Percentiles rank a stretch among this genome's conserved stretches.
These are phyloP conservation scores for Chytriomyces sp. DNA, from an alignment of 192 early-diverging fungal genomes.

Conservation along the genomic window DNA sequence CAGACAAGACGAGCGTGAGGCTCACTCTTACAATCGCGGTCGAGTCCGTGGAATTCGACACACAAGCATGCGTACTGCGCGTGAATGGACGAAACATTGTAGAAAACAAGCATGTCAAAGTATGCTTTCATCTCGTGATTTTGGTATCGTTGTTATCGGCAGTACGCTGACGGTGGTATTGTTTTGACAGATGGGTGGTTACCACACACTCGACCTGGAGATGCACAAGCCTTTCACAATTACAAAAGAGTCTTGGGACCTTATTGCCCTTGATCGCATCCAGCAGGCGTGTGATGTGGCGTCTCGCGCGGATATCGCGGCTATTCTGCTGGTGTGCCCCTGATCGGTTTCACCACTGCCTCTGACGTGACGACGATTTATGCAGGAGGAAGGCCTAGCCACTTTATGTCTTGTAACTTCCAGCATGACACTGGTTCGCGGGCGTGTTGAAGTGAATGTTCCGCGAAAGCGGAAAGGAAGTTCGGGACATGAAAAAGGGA, in stretches of 20 bases:
- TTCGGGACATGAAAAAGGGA: constrained; percentile 80
- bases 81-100: constrained; percentile 84
- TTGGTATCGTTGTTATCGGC: not conserved
- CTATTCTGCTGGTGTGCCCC: constrained; percentile 75
- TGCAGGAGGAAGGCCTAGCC: constrained; percentile 71
- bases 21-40: constrained; percentile 83
- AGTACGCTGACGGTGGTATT: not conserved
- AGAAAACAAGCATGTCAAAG: constrained; percentile 91
- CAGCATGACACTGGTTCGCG: constrained; percentile 94
- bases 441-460: constrained; percentile 86
- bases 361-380: too few species aligned
- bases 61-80: constrained; percentile 78
- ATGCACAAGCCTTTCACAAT: constrained; percentile 69
- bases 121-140: constrained; percentile 31
- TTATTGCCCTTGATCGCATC: constrained; percentile 87
- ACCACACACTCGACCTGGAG: constrained; percentile 88
- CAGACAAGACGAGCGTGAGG: constrained; percentile 77
- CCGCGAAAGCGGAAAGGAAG: constrained; percentile 90
- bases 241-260: constrained; percentile 89
- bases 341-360: too few species aligned
- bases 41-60: constrained; percentile 88
- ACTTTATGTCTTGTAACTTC: constrained; percentile 92
- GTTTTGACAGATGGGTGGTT: constrained; percentile 72
- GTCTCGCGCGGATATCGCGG: constrained; percentile 88
- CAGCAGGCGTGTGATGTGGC: constrained; percentile 87